Percentiles rank a stretch among this genome's conserved stretches.
These are phyloP conservation scores for Linaria vulgaris DNA, from an alignment of 257 asterid species.

Conservation along the genomic window DNA sequence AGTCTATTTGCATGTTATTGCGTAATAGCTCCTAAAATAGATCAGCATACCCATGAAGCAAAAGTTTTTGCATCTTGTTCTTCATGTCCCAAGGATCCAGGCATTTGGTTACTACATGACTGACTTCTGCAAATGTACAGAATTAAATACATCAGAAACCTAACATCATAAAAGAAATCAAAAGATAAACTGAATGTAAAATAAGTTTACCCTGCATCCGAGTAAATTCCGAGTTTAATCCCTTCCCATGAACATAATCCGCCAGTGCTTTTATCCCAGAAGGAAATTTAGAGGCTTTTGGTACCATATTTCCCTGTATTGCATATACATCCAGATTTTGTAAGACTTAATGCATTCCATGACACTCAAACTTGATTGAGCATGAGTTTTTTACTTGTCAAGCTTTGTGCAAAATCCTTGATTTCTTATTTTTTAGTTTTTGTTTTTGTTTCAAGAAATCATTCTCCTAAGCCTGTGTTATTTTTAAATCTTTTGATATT, in stretches of 20 bases:
- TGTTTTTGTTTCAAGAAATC: too few species aligned
- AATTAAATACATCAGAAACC: neutral
- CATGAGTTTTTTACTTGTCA: too few species aligned
- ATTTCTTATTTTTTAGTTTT: too few species aligned
- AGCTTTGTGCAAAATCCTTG: too few species aligned
- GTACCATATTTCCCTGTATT: slow-evolving; percentile 65
- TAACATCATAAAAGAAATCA: neutral
- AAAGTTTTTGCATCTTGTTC: slow-evolving; percentile 89
- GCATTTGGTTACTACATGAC: slow-evolving; percentile 77
- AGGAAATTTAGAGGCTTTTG: slow-evolving; percentile 71
- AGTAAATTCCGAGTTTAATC: slow-evolving; percentile 83
- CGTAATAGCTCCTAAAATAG: neutral
- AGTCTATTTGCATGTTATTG: neutral
- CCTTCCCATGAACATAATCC: slow-evolving; percentile 82
- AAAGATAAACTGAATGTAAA: too few species aligned
- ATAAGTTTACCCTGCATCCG: slow-evolving; percentile 70
- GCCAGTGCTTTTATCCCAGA: slow-evolving; percentile 90
- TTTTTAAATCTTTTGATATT: too few species aligned
- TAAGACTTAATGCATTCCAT: neutral
- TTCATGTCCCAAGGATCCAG: slow-evolving; percentile 83
- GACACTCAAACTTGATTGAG: neutral
- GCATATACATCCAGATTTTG: neutral
- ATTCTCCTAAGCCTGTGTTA: too few species aligned
- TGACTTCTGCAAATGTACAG: slow-evolving; percentile 40
- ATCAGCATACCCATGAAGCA: slow-evolving; percentile 73